phyloP scores from a whole-genome alignment of 768 basidiomycete genomes.

The Tulasnella sp. region DNA sequence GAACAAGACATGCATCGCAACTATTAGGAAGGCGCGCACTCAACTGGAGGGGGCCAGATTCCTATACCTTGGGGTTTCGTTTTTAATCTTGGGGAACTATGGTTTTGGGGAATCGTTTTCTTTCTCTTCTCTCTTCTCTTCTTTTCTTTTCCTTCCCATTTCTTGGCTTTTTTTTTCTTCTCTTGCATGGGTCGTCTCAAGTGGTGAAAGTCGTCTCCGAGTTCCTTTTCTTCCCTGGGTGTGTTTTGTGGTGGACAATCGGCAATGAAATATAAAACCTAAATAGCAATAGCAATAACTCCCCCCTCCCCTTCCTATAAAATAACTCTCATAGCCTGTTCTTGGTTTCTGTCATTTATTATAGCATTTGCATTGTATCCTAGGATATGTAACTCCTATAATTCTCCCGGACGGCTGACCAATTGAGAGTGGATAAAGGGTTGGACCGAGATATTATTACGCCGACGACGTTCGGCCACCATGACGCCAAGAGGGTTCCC shows the following conservation, averaged over 20 bases:
- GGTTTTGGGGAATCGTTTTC: neutral
- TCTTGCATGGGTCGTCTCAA: neutral
- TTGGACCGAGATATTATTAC: too few species aligned
- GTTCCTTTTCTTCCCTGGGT: neutral
- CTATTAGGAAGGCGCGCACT: neutral
- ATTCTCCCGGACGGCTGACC: neutral
- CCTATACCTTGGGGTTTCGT: neutral
- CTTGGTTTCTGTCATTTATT: neutral
- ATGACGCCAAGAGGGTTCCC: too few species aligned
- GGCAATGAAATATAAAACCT: neutral
- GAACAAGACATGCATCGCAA: neutral
- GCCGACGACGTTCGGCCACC: too few species aligned
- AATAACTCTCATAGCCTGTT: neutral
- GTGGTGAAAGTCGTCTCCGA: neutral
- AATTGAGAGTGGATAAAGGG: neutral
- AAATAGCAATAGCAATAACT: slow-evolving; percentile 5
- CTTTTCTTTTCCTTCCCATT: neutral
- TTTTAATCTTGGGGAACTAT: neutral
- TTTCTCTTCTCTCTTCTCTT: neutral
- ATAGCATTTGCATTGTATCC: neutral
- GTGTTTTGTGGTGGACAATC: slow-evolving; percentile 1
- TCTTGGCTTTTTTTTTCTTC: neutral
- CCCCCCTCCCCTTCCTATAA: neutral
- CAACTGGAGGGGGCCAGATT: neutral
- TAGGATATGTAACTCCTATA: neutral